Evolutionary conservation across 805 yeast genomes (phyloP).

Genomic region (Peterozyma xylosa): DNA sequence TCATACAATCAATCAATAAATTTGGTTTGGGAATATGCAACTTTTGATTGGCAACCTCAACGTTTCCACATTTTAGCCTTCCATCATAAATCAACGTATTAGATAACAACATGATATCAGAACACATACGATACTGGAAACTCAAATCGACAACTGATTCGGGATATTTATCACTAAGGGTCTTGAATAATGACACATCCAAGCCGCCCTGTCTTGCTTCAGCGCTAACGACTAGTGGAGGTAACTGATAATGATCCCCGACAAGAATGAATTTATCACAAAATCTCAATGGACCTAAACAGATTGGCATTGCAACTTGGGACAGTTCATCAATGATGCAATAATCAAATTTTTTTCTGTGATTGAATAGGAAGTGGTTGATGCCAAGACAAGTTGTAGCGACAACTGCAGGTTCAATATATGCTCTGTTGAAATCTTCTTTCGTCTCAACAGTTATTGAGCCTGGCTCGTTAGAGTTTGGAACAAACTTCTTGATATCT

Average conservation of each 20-base stretch:
- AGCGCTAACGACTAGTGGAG: conserved; percentile 74
- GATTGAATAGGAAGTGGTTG: conserved; percentile 49
- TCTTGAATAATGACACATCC: conserved; percentile 69
- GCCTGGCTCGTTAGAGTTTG: conserved; percentile 27
- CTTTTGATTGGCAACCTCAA: conserved; percentile 49
- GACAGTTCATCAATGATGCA: conserved; percentile 97
- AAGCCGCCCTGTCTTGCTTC: conserved; percentile 61
- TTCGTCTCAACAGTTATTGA: conserved; percentile 24
- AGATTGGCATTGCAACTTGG: conserved; percentile 86
- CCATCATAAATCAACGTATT: conserved; percentile 75
- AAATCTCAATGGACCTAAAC: conserved; percentile 78
- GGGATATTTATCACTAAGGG: conserved; percentile 67
- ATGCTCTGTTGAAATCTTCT: conserved; percentile 38
- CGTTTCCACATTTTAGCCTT: conserved; percentile 67
- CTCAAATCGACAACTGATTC: conserved; percentile 68
- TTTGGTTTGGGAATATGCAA: conserved; percentile 40
- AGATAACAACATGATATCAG: conserved; percentile 77
- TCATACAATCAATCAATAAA: conserved; percentile 12
- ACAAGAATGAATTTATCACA: conserved; percentile 80
- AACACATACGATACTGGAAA: conserved; percentile 88
- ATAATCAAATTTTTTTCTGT: conserved; percentile 64
- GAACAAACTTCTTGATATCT: conserved; percentile 44
- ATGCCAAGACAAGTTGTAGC: conserved; percentile 87
- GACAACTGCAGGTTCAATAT: conserved; percentile 60
- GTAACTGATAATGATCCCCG: conserved; percentile 94